Evolutionary conservation across 257 asterid genomes (phyloP), one percentile per base, ranked within the genome.

Genomic region (Anisodus tanguticus): DNA sequence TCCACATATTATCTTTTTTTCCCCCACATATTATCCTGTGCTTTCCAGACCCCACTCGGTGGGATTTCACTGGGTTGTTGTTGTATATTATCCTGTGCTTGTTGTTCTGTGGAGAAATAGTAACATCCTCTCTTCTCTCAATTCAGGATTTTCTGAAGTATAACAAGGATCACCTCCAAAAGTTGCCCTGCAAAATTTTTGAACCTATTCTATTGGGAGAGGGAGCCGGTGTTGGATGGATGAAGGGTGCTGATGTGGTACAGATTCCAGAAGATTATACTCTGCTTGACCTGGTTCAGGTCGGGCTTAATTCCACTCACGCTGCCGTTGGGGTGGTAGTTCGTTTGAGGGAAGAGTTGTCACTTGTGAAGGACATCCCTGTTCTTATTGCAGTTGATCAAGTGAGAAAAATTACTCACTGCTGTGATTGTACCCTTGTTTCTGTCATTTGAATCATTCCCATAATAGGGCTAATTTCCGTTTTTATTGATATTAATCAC

Each of bases 361-460:
- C 98, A 45, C 89, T 90, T 86, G 97, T 97, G 84, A 90, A 93
- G 22, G 91, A 93, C 66, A 88, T 92, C 82, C 99, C 99, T 82
- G 98, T 97, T 82, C 97, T 97, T 86, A 82, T 95, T 84, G 99
- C 98, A 58, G 89, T 97, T 72, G 99, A 97, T 90, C 98, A 97
- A 85, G 99, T 97, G 85, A 92, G 96, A 77, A 74, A 76, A 12
- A 39, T 41, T 86, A 83, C 59, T 22, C 86, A 69, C 76, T 31
- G 7, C 51, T 53, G 55, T 4, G 17, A 22, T n/a, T 57, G 16
- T 43, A 10, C 39, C 77, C 69, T 35, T 79, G 53, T 51, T 70
- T 69, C 66, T 80, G 47, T 60, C 55, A 82, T 67, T 84, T 54
- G 37, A 67, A 37, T 60, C 37, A 31, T 15, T 82, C 64, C 76